A percentile compares a stretch with the other conserved stretches of the same genome.
These are phyloP conservation scores for Fusarium sp. DNA, from an alignment of 2,329 filamentous ascomycete species.

Conservation along the genomic window DNA sequence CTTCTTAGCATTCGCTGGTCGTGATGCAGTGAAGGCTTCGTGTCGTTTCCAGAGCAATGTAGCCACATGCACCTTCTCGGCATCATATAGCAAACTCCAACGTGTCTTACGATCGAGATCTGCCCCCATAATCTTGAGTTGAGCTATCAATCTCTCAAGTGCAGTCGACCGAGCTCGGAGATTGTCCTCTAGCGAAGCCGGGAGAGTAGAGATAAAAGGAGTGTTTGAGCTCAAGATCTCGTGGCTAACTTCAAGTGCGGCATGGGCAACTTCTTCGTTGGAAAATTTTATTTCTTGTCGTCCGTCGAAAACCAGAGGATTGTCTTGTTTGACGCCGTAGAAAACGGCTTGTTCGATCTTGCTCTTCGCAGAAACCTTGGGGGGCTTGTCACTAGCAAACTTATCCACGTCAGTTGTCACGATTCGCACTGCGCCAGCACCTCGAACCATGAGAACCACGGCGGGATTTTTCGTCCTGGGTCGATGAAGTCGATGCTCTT, in stretches of 20 bases:
- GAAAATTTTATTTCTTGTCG: slow-evolving; percentile 73
- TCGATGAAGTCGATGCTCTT: slow-evolving; percentile 61
- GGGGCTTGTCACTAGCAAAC: slow-evolving; percentile 66
- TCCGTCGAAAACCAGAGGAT: slow-evolving; percentile 85
- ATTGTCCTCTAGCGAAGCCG: slow-evolving; percentile 83
- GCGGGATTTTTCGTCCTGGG: slow-evolving; percentile 69
- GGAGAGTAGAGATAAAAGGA: slow-evolving; percentile 75
- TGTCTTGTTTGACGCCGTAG: slow-evolving; percentile 83
- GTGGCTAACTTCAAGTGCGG: slow-evolving; percentile 79
- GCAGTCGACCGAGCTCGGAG: slow-evolving; percentile 77
- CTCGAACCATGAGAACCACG: slow-evolving; percentile 69
- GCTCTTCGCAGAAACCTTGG: slow-evolving; percentile 79
- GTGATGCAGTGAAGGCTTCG: slow-evolving; percentile 71
- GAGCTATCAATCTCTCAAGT: slow-evolving; percentile 76
- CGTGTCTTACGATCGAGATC: slow-evolving; percentile 72
- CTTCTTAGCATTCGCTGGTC: slow-evolving; percentile 68
- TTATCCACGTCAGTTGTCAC: slow-evolving; percentile 67
- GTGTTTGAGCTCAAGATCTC: slow-evolving; percentile 84
- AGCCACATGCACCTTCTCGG: slow-evolving; percentile 88
- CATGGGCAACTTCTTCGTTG: slow-evolving; percentile 75
- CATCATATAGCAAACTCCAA: slow-evolving; percentile 87
- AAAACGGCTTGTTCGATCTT: slow-evolving; percentile 96
- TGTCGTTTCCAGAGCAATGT: slow-evolving; percentile 82
- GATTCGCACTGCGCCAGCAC: slow-evolving; percentile 69
- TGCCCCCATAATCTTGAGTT: slow-evolving; percentile 73